Evolutionary conservation across 2,329 filamentous ascomycete genomes (phyloP).

Genomic region (Tolypocladium ovalisporum): DNA sequence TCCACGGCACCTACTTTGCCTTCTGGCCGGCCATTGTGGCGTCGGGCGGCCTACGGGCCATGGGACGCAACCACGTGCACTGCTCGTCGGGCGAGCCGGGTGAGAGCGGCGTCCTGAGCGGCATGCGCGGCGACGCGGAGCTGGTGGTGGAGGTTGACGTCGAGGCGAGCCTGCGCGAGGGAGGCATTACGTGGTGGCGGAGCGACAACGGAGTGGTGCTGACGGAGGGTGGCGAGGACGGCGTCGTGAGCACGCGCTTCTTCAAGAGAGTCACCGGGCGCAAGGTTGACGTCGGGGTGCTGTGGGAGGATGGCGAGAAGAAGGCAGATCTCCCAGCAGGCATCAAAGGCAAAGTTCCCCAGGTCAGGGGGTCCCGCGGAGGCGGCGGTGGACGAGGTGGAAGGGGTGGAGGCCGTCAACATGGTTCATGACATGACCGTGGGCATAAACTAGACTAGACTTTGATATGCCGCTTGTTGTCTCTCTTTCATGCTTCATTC

Average conservation of each 20-base stretch:
- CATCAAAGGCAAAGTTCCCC: slow-evolving; percentile 37
- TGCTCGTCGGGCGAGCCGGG: slow-evolving; percentile 64
- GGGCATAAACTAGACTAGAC: not conserved
- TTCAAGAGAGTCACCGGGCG: slow-evolving; percentile 62
- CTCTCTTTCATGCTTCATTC: not conserved
- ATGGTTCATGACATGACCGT: slow-evolving; percentile 4
- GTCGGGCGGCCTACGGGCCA: slow-evolving; percentile 67
- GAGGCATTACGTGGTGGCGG: slow-evolving; percentile 54
- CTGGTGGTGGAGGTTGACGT: slow-evolving; percentile 71
- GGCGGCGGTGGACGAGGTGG: slow-evolving; percentile 24
- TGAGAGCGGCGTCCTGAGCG: slow-evolving; percentile 51
- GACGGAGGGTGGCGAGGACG: slow-evolving; percentile 47
- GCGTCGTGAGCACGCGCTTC: slow-evolving; percentile 53
- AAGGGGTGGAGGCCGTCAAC: slow-evolving; percentile 18
- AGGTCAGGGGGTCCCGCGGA: slow-evolving; percentile 35
- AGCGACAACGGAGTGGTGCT: slow-evolving; percentile 71
- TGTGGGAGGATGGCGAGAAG: slow-evolving; percentile 62
- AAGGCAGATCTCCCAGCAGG: slow-evolving; percentile 54
- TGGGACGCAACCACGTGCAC: slow-evolving; percentile 83
- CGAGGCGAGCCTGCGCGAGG: slow-evolving; percentile 49
- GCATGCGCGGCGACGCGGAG: slow-evolving; percentile 71
- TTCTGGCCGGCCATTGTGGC: slow-evolving; percentile 66
- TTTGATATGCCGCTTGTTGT: not conserved
- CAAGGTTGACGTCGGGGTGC: slow-evolving; percentile 45
- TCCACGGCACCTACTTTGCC: slow-evolving; percentile 83